A percentile compares a stretch with the other conserved stretches of the same genome.
Evolutionary conservation across 495 filamentous ascomycete genomes (phyloP).

Genomic region (Aspergillus coremiiformis): DNA sequence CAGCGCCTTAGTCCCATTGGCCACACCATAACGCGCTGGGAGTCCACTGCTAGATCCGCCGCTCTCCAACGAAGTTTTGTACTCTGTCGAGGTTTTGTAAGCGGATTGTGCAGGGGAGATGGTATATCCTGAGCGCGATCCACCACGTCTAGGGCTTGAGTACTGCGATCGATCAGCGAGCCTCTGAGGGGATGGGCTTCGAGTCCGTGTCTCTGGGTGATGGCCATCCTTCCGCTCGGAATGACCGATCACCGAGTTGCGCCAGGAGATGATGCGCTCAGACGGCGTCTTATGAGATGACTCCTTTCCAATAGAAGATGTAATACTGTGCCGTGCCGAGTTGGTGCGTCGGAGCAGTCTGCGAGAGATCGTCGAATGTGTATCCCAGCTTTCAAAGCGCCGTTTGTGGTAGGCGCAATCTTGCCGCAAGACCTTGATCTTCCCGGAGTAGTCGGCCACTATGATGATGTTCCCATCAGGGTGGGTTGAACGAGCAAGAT

Average conservation of each 20-base stretch:
- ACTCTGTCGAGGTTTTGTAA: constrained; percentile 23
- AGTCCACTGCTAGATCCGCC: constrained; percentile 15
- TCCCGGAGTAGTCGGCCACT: constrained; percentile 78
- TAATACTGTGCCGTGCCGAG: constrained; percentile 50
- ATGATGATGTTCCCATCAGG: constrained; percentile 85
- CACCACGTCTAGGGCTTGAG: constrained; percentile 19
- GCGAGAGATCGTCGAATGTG: constrained; percentile 69
- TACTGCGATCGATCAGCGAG: constrained; percentile 25
- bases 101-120: constrained; percentile 33
- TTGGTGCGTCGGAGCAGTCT: constrained; percentile 62
- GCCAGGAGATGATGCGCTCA: constrained; percentile 89
- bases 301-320: constrained; percentile 41
- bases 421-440: constrained; percentile 90
- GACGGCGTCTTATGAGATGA: constrained; percentile 52
- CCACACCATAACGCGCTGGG: background rate
- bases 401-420: constrained; percentile 73
- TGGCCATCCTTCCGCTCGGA: constrained; percentile 37
- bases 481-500: constrained; percentile 67
- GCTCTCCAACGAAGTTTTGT: constrained; percentile 25
- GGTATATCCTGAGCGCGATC: constrained; percentile 28
- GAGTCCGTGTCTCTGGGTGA: constrained; percentile 32
- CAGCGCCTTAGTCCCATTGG: constrained; percentile 5
- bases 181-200: constrained; percentile 55
- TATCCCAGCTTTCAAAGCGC: constrained; percentile 43
- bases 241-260: constrained; percentile 63